Evolutionary conservation across 495 filamentous ascomycete genomes (phyloP).

Genomic region (Astrocystis sublimbata): DNA sequence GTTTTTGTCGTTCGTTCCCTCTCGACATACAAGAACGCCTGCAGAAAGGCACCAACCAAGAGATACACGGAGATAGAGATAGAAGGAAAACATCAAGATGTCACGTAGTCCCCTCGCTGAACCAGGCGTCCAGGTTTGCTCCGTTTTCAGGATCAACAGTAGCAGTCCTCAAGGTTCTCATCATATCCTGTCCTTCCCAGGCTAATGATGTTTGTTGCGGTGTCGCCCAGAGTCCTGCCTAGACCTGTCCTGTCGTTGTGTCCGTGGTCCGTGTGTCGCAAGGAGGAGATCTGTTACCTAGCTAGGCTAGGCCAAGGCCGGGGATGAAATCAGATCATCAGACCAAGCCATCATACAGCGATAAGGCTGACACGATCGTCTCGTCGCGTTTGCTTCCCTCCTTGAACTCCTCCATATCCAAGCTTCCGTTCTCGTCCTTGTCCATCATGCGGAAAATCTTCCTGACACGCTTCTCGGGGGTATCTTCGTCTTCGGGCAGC

Average conservation of each 20-base stretch:
- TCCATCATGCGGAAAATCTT: conserved; percentile 99
- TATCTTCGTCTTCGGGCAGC: conserved; percentile 96
- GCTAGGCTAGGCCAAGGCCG: conserved; percentile 1
- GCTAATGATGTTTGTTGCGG: conserved; percentile 3
- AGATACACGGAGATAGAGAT: neutral
- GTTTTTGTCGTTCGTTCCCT: conserved; percentile 10
- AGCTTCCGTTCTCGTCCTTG: conserved; percentile 95
- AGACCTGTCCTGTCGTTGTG: neutral
- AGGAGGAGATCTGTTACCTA: neutral
- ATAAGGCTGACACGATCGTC: conserved; percentile 97
- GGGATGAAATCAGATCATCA: too few species aligned
- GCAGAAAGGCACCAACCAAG: conserved; percentile 8
- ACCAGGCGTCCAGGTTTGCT: too few species aligned
- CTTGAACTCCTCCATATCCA: conserved; percentile 96
- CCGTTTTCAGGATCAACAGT: conserved; percentile 6
- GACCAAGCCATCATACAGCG: conserved; percentile 93
- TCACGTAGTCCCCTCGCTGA: too few species aligned
- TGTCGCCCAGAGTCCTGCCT: too few species aligned
- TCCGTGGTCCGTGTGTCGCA: neutral
- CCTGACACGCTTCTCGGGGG: conserved; percentile 93
- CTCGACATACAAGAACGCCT: conserved; percentile 20
- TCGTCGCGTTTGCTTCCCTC: conserved; percentile 98
- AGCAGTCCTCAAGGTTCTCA: too few species aligned
- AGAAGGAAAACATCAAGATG: conserved; percentile 2
- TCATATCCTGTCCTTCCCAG: conserved; percentile 1